Evolutionary conservation across 345 rosid genomes (phyloP).

Genomic region (Geranium rotundifolium): DNA sequence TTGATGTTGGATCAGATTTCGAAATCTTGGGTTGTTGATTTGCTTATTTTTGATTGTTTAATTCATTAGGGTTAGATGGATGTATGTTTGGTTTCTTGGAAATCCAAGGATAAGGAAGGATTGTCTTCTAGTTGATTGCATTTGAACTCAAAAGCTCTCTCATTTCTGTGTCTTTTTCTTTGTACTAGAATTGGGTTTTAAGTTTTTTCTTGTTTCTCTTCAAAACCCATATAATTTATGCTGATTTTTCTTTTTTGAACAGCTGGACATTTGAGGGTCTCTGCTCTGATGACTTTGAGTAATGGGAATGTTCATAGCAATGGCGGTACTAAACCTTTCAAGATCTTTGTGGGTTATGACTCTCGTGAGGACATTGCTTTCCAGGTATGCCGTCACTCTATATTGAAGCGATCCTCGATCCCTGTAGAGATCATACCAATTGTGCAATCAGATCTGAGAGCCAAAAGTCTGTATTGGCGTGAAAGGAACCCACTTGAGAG

Average conservation of each 20-base stretch:
- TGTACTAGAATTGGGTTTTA: no score
- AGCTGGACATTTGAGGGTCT: background rate
- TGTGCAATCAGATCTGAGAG: slow-evolving; percentile 69
- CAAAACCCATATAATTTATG: background rate
- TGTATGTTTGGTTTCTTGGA: background rate
- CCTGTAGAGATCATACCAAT: slow-evolving; percentile 76
- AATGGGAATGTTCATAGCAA: background rate
- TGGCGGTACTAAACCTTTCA: slow-evolving; percentile 30
- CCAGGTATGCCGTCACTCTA: slow-evolving; percentile 69
- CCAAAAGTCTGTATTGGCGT: slow-evolving; percentile 68
- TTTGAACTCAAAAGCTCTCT: no score
- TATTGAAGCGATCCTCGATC: slow-evolving; percentile 62
- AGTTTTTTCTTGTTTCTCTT: no score
- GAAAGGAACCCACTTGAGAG: slow-evolving; percentile 75
- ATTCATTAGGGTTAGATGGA: background rate
- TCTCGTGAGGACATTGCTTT: slow-evolving; percentile 79
- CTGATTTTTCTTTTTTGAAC: background rate
- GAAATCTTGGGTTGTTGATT: background rate
- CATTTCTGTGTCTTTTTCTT: no score
- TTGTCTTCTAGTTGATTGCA: background rate
- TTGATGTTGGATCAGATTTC: background rate
- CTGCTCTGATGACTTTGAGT: background rate
- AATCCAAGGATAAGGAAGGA: background rate
- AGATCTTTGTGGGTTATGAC: slow-evolving; percentile 90
- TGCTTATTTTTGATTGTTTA: background rate